phyloP scores from a whole-genome alignment of 768 basidiomycete species.

The Crassisporium funariophilum region DNA sequence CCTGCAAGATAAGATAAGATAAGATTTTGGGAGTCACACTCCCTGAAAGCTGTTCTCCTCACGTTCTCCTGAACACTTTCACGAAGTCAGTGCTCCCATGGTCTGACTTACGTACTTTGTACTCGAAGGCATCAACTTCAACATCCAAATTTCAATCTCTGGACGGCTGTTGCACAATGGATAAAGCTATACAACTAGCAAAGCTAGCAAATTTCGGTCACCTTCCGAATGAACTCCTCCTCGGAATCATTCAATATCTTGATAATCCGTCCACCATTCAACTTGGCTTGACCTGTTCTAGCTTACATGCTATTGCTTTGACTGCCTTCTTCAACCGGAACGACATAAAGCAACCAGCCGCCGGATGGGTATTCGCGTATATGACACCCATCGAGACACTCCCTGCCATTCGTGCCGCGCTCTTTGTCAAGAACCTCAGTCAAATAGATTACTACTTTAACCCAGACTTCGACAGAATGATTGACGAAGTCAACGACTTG shows the following conservation, averaged over 20 bases:
- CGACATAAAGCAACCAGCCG: constrained; percentile 4
- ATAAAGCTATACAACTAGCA: too few species aligned
- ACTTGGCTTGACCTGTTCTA: constrained; percentile 8
- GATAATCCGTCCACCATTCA: constrained; percentile 8
- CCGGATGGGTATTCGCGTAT: constrained; percentile 12
- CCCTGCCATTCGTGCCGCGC: constrained; percentile 5
- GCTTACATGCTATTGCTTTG: constrained; percentile 3
- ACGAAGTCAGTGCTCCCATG: too few species aligned
- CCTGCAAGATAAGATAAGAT: too few species aligned
- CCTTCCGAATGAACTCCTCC: constrained; percentile 10
- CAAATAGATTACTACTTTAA: constrained; percentile 13
- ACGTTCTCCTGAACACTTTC: too few species aligned
- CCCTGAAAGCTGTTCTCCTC: too few species aligned
- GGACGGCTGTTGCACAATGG: too few species aligned
- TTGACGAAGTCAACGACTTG: constrained; percentile 7
- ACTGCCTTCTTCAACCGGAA: constrained; percentile 5
- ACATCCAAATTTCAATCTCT: too few species aligned
- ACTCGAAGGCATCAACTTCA: too few species aligned
- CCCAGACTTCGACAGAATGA: constrained; percentile 2
- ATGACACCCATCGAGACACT: constrained; percentile 11
- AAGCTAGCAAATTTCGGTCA: too few species aligned
- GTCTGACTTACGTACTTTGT: too few species aligned
- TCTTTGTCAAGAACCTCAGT: constrained; percentile 5
- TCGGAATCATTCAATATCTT: constrained; percentile 6
- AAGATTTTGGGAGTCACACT: too few species aligned